Conservation (phyloP, 495 filamentous ascomycete genomes). For the Patellaria atrata region DNA sequence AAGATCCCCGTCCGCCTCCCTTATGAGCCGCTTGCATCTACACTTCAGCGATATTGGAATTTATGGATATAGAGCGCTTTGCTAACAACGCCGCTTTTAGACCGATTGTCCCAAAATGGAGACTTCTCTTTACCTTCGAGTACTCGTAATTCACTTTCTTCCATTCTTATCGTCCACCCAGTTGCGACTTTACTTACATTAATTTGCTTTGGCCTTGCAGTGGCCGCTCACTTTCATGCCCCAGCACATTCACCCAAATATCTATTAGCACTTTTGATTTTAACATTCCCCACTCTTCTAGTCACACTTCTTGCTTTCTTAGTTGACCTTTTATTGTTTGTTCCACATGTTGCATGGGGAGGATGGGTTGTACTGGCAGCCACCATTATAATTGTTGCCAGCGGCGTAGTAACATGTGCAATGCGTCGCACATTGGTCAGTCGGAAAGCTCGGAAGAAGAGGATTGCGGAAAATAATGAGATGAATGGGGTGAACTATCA, state of each 20-base stretch:
- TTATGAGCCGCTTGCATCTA: no score
- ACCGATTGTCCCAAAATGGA: conserved; percentile 30
- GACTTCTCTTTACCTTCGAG: conserved; percentile 61
- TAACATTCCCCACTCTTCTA: conserved; percentile 72
- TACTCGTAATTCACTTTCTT: conserved; percentile 72
- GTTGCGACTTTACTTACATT: conserved; percentile 78
- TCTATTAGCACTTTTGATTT: conserved; percentile 67
- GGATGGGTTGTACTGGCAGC: conserved; percentile 89
- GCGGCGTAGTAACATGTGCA: conserved; percentile 81
- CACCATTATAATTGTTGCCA: conserved; percentile 71
- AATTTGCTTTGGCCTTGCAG: conserved; percentile 65
- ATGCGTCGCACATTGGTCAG: conserved; percentile 91
- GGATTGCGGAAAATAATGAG: conserved; percentile 83
- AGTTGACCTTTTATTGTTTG: conserved; percentile 89
- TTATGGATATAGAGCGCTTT: no score
- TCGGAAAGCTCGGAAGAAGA: conserved; percentile 78
- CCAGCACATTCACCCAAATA: conserved; percentile 90
- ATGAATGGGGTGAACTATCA: conserved; percentile 94
- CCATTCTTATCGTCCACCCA: conserved; percentile 85
- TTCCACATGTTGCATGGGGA: conserved; percentile 86
- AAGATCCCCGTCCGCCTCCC: no score
- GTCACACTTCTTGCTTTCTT: conserved; percentile 79
- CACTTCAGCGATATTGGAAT: no score
- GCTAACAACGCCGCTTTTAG: conserved; percentile 12
- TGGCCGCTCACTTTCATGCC: conserved; percentile 71